Base-by-base conservation (phyloP, 106 monocot genomes). In the Vanilla planifolia region DNA sequence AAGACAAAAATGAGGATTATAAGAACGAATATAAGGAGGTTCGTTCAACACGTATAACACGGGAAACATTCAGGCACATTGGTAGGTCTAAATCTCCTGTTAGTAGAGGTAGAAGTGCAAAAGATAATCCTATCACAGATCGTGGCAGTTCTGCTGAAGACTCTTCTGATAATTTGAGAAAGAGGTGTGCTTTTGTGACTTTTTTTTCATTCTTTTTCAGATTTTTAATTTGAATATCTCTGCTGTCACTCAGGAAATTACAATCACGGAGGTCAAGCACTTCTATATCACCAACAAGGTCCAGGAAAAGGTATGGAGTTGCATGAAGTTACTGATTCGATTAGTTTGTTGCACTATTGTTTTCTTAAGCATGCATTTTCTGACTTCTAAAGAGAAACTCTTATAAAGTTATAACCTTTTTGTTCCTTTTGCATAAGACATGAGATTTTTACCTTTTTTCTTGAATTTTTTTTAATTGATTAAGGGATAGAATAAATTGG, bases 271-370 rank as follows among this genome's bases (percentile, higher is more conserved):
- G 36, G 36, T 47, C 59, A 45, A 79, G 69, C 52, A 63, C 58
- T 43, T 84, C 88, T 29, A 66, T 74, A 62, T 84, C 88, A 58
- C 80, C 88, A 58, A 56, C 71, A 47, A 80, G 65, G 59, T 71
- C 74, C 61, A 73, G 59, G 61, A 80, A 65, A 51, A 89, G 88
- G 88, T 89, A 84, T 16, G 58, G 0, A 45, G n/a, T 14, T 28
- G 25, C 3, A 15, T 39, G 23, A 8, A 9, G 13, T n/a, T n/a
- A n/a, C n/a, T n/a, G n/a, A n/a, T n/a, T 11, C 21, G 25, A 48
- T 48, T 7, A 16, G 9, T 33, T 34, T 43, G 14, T 24, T 34
- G 23, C 30, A 15, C 27, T 10, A 24, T 24, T 43, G 43, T 46
- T 75, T 28, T 36, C 22, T 50, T 42, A 22, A 50, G 53, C 53